phyloP scores from a whole-genome alignment of 2,329 filamentous ascomycete species.

The Apiospora saccharicola region DNA sequence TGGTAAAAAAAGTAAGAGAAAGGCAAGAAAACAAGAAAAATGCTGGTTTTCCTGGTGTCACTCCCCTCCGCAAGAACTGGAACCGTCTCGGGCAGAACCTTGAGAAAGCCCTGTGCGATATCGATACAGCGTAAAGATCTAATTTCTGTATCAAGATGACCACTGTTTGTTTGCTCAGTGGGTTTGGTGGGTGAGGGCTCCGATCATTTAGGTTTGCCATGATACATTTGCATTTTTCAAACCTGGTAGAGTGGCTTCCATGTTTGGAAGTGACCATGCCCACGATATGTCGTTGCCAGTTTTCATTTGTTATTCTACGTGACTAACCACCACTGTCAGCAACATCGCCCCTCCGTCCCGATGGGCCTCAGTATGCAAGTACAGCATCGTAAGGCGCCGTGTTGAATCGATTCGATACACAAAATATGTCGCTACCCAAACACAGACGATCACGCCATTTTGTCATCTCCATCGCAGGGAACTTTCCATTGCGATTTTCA shows the following conservation, averaged over 20 bases:
- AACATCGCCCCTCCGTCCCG: neutral
- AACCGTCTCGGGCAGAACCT: neutral
- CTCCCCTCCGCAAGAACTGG: neutral
- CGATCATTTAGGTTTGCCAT: neutral
- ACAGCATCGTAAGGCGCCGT: neutral
- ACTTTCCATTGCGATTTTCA: neutral
- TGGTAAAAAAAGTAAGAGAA: neutral
- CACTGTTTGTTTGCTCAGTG: neutral
- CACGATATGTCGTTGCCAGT: neutral
- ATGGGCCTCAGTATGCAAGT: neutral
- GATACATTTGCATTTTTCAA: neutral
- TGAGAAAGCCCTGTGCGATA: neutral
- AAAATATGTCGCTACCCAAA: neutral
- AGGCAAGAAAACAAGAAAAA: neutral
- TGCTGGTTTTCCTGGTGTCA: rapidly evolving
- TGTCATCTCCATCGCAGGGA: neutral
- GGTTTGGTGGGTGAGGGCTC: neutral
- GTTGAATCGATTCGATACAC: neutral
- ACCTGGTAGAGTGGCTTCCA: neutral
- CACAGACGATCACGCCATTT: neutral
- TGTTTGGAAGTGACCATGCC: neutral
- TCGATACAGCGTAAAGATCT: neutral
- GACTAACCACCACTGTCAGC: neutral
- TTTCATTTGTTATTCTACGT: neutral
- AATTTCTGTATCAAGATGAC: neutral